These are phyloP conservation scores for Ustilago xerochloae DNA, from an alignment of 1,284 basidiomycete genomes.

Conservation along the genomic window DNA sequence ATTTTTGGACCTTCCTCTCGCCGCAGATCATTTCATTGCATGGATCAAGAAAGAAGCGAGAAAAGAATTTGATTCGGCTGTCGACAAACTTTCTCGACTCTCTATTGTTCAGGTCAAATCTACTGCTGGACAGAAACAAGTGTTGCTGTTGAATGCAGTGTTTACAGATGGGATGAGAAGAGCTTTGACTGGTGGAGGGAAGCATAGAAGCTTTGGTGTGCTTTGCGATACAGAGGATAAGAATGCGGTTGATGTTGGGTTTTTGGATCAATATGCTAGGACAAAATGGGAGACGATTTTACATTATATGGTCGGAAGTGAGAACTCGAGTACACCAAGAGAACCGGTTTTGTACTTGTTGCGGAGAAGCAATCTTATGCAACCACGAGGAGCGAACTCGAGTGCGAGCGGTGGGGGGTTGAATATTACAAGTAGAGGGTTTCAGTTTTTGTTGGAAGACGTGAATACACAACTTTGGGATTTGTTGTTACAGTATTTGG, in stretches of 20 bases:
- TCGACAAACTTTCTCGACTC: conserved; percentile 45
- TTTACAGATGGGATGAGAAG: conserved; percentile 68
- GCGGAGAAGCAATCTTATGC: conserved; percentile 87
- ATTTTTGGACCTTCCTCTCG: conserved; percentile 86
- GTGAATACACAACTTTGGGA: conserved; percentile 99
- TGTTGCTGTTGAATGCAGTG: conserved; percentile 69
- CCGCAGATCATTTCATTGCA: conserved; percentile 78
- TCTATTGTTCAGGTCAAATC: conserved; percentile 50
- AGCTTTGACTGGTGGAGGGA: conserved; percentile 74
- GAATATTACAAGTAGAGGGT: conserved; percentile 92
- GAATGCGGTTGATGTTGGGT: conserved; percentile 73
- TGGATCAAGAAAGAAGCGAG: conserved; percentile 80
- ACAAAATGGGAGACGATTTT: conserved; percentile 97
- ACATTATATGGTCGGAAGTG: conserved; percentile 98
- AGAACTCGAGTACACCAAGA: conserved; percentile 78
- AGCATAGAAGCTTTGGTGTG: conserved; percentile 89
- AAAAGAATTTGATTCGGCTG: conserved; percentile 58
- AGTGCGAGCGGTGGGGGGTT: conserved; percentile 21
- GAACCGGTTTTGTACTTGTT: conserved; percentile 85
- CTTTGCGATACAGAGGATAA: conserved; percentile 72
- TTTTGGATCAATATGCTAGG: conserved; percentile 84
- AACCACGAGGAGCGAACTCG: conserved; percentile 23
- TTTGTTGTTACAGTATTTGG: conserved; percentile 83
- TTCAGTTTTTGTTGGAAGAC: conserved; percentile 95
- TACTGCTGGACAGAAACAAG: conserved; percentile 19